Evolutionary conservation across 306 rosid genomes (phyloP).

Genomic region (Canavalia ensiformis): DNA sequence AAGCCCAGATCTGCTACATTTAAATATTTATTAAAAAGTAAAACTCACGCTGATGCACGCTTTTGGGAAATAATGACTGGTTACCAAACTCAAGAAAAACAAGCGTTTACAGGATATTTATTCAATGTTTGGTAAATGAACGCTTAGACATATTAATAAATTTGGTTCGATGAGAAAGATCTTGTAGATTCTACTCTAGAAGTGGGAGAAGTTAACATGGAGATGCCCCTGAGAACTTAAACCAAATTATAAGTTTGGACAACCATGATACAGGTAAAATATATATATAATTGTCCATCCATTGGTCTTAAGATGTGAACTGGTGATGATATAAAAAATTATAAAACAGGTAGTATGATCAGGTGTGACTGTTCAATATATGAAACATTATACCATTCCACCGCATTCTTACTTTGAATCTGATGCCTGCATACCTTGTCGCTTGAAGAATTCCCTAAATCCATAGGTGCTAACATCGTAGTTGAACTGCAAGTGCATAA

Average conservation of each 20-base stretch:
- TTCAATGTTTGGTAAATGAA: not conserved
- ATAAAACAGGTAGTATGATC: constrained; percentile 10
- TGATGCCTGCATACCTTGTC: constrained; percentile 64
- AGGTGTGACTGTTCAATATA: constrained; percentile 2
- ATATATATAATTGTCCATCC: not conserved
- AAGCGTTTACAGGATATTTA: not conserved
- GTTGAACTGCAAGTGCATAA: constrained; percentile 68
- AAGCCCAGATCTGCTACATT: not conserved
- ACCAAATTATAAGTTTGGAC: constrained; percentile 15
- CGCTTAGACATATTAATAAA: not conserved
- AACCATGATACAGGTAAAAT: not conserved
- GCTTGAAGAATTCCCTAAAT: constrained; percentile 94
- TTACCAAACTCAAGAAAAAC: not conserved
- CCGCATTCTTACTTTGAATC: constrained; percentile 52
- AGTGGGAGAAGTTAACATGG: not conserved
- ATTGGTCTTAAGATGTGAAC: constrained; percentile 15
- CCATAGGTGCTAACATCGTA: constrained; percentile 83
- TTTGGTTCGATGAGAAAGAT: not conserved
- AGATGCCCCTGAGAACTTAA: not conserved
- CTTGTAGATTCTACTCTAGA: not conserved
- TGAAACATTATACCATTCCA: constrained; percentile 23
- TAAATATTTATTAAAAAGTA: not conserved
- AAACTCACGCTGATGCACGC: not conserved
- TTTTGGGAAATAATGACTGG: not conserved
- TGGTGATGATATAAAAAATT: constrained; percentile 8